Percentiles rank a stretch among this genome's conserved stretches.
Conservation (phyloP, 1,284 basidiomycete genomes). For the Ceratorhiza oryzae-sativae region DNA sequence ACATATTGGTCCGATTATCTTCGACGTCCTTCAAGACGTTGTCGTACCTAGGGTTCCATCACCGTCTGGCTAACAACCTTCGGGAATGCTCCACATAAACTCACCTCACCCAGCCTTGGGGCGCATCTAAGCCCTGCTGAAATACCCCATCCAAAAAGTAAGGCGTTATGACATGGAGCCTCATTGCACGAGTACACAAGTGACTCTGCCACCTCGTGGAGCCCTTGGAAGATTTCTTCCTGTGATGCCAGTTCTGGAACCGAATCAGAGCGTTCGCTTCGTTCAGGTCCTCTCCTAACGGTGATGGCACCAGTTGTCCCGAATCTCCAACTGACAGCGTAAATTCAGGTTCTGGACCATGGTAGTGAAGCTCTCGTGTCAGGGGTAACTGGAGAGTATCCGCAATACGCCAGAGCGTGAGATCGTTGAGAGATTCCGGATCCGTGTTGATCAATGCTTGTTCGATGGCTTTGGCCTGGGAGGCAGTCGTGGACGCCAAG, state of each 20-base stretch:
- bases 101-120: slow-evolving; percentile 3
- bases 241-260: neutral
- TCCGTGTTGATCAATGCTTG: neutral
- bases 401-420: slow-evolving; percentile 18
- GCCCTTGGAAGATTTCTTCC: neutral
- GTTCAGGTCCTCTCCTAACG: neutral
- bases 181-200: slow-evolving; percentile 12
- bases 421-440: neutral
- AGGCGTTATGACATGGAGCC: neutral
- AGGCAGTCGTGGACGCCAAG: neutral
- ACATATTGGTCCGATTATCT: neutral
- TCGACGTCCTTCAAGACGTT: neutral
- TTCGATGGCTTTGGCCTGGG: slow-evolving; percentile 12
- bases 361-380: slow-evolving; percentile 25
- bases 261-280: neutral
- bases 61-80: neutral
- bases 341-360: neutral
- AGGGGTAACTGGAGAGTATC: slow-evolving; percentile 4
- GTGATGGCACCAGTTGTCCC: neutral
- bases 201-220: neutral
- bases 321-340: neutral
- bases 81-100: neutral
- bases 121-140: neutral
- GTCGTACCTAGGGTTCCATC: neutral
- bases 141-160: slow-evolving; percentile 18